Base-by-base conservation (phyloP, 2,329 filamentous ascomycete species). In the Paecilomyces niveus region DNA sequence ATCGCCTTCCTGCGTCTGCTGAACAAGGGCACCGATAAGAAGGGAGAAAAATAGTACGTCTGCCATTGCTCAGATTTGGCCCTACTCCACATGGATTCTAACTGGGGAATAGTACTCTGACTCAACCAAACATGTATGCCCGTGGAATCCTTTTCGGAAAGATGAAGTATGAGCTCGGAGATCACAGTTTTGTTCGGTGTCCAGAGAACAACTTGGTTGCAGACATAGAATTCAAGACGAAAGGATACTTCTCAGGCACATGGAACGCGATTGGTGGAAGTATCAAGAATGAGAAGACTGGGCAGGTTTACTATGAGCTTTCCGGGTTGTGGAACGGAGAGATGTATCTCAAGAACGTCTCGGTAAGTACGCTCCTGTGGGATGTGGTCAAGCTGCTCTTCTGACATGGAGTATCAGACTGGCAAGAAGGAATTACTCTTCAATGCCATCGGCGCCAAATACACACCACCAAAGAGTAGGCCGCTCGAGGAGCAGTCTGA, bases 91-190 rank as follows among this genome's bases (percentile, higher is more conserved):
- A 11, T 21, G 21, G n/a, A 31, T 53, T 31, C 54, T 55, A 56
- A 62, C 61, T 29, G 22, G 50, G 13, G 31, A 57, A 15, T 65
- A 95, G 90, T 75, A 90, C 95, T 69, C 77, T 97, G 56, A 97
- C 94, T 3, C 94, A 99, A 70, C 94, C 94, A 18, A 99, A 99
- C 78, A 99, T 99, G 92, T 99, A 99, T 74, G 94, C 93, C 22
- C 85, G 94, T 62, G 93, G 94, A 35, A 97, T 99, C 60, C 81
- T 99, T 8, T 97, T 99, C 69, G 94, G 94, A 54, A 97, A 97
- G 75, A 97, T 99, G 94, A 97, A 97, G 75, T 99, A 97, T 75
- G 94, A 99, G 78, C 85, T 99, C 7, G 94, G 93, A 63, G 93
- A 97, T 72, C 92, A 96, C 78, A 96, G 92, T 72, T 90, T 92